A percentile compares a stretch with the other conserved stretches of the same genome.
Conservation (phyloP, 2,329 filamentous ascomycete genomes). For the Dactylellina leptospora region DNA sequence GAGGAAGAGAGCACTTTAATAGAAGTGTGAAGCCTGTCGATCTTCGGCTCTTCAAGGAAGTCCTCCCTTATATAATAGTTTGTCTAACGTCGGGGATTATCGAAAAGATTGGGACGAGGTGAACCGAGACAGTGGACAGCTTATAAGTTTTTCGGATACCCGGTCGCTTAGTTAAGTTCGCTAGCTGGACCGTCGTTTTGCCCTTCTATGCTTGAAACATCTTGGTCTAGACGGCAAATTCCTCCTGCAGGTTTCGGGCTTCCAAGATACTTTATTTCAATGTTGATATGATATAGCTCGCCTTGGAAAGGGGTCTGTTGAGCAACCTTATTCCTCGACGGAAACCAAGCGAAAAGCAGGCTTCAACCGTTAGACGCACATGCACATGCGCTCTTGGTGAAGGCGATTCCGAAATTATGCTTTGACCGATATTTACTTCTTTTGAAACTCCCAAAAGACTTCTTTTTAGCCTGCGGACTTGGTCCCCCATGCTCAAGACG, state of each 20-base stretch:
- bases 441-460: not conserved
- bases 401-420: slow-evolving; percentile 26
- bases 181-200: slow-evolving; percentile 18
- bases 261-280: slow-evolving; percentile 17
- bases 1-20: slow-evolving; percentile 15
- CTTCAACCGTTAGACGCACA: slow-evolving; percentile 6
- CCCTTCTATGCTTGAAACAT: slow-evolving; percentile 22
- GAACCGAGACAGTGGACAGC: not conserved
- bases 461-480: slow-evolving; percentile 9
- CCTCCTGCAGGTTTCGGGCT: slow-evolving; percentile 19
- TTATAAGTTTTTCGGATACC: slow-evolving; percentile 43
- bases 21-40: slow-evolving; percentile 20
- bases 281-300: slow-evolving; percentile 5
- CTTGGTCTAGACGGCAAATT: slow-evolving; percentile 33
- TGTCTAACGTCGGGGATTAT: not conserved
- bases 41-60: slow-evolving; percentile 17
- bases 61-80: not conserved
- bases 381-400: not conserved
- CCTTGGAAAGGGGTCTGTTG: slow-evolving; percentile 28
- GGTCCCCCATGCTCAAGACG: slow-evolving; percentile 20
- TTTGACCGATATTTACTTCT: slow-evolving; percentile 32
- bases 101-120: not conserved
- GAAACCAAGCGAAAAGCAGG: slow-evolving; percentile 32
- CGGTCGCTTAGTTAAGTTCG: slow-evolving; percentile 29
- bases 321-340: slow-evolving; percentile 9